phyloP scores from a whole-genome alignment of 2,329 filamentous ascomycete species.

The Sporothrix phasma region DNA sequence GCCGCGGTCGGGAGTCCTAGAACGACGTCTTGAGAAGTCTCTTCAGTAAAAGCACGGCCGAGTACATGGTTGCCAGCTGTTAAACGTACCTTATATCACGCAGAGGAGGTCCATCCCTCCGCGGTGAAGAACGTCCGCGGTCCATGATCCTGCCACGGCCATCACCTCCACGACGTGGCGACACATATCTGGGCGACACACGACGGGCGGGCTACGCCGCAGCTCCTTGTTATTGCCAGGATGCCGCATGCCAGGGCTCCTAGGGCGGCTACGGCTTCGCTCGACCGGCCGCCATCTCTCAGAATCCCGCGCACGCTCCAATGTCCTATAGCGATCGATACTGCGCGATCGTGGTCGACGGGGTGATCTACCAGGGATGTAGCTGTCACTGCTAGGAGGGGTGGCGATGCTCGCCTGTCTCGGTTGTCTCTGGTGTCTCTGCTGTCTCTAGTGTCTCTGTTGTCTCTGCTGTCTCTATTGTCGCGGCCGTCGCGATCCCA shows the following conservation, averaged over 20 bases:
- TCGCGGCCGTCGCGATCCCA: conserved; percentile 26
- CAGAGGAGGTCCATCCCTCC: conserved; percentile 29
- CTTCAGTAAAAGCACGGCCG: neutral
- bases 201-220: conserved; percentile 22
- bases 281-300: conserved; percentile 27
- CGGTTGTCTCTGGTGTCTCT: too few relatives aligned
- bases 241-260: conserved; percentile 26
- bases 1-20: conserved; percentile 43
- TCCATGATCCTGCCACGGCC: conserved; percentile 24
- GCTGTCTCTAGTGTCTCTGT: too few relatives aligned
- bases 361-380: conserved; percentile 33
- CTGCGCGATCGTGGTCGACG: conserved; percentile 33
- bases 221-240: conserved; percentile 22
- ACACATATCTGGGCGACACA: conserved; percentile 28
- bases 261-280: conserved; percentile 30
- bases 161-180: conserved; percentile 33
- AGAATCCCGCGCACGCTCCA: conserved; percentile 30
- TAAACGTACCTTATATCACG: conserved; percentile 26
- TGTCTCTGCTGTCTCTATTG: conserved; percentile 29
- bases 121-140: conserved; percentile 32
- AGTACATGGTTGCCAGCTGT: neutral
- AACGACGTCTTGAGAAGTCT: conserved; percentile 36
- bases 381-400: conserved; percentile 31
- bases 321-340: conserved; percentile 30
- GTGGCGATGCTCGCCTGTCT: conserved; percentile 27